phyloP scores from a whole-genome alignment of 1,284 basidiomycete species.

The Kalmanozyma brasiliensis region DNA sequence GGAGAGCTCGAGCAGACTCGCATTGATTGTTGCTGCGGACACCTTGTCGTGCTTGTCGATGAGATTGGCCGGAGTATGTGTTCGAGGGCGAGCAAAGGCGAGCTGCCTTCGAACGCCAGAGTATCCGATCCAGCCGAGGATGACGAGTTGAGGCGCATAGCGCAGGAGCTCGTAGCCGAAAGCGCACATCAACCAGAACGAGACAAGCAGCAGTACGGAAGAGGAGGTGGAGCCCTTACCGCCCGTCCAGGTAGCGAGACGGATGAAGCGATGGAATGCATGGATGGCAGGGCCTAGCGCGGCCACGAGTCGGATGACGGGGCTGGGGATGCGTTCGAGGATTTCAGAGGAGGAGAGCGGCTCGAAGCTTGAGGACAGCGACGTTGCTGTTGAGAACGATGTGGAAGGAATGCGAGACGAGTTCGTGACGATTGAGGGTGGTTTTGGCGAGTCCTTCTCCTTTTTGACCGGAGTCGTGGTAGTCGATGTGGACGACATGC shows the following conservation, averaged over 20 bases:
- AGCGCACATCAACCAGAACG: conserved; percentile 56
- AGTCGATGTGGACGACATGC: conserved; percentile 19
- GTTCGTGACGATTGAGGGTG: conserved; percentile 32
- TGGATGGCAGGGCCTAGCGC: conserved; percentile 53
- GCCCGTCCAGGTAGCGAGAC: conserved; percentile 63
- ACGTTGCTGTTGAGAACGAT: conserved; percentile 22
- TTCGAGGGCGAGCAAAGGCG: conserved; percentile 30
- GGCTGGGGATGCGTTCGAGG: conserved; percentile 53
- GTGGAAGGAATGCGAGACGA: conserved; percentile 36
- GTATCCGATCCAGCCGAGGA: conserved; percentile 53
- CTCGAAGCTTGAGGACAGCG: conserved; percentile 41
- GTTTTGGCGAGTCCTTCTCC: conserved; percentile 23
- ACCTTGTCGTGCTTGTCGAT: conserved; percentile 36
- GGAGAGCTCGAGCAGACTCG: conserved; percentile 54
- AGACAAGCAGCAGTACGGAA: conserved; percentile 60
- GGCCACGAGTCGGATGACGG: conserved; percentile 48
- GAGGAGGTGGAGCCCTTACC: conserved; percentile 45
- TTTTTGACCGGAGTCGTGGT: conserved; percentile 31
- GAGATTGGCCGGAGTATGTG: conserved; percentile 19
- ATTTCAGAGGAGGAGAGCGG: conserved; percentile 47
- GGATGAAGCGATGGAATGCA: conserved; percentile 47
- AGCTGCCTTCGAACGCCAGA: conserved; percentile 47
- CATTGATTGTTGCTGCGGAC: conserved; percentile 49
- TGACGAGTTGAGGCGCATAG: conserved; percentile 59
- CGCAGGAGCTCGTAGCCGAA: conserved; percentile 64